Conservation (phyloP, 805 yeast genomes). For the Peterozyma toletana region DNA sequence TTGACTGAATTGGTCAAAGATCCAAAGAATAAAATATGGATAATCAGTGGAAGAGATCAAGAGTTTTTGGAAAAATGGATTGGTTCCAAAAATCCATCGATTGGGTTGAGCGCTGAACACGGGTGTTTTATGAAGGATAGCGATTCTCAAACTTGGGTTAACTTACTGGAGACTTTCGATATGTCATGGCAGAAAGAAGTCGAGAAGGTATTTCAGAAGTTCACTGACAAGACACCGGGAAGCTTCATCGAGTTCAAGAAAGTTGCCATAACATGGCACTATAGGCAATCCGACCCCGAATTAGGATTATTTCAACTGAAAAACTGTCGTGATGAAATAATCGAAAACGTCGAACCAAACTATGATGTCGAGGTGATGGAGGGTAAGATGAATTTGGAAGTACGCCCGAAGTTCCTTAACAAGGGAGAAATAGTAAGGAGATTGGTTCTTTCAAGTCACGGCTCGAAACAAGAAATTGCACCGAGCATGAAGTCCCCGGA, state of each 20-base stretch:
- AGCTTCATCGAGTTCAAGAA: conserved; percentile 79
- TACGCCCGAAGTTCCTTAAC: conserved; percentile 90
- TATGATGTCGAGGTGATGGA: conserved; percentile 92
- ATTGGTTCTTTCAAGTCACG: conserved; percentile 60
- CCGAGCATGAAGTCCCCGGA: conserved; percentile 8
- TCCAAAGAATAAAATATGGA: conserved; percentile 84
- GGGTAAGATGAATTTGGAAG: conserved; percentile 96
- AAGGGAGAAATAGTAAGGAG: conserved; percentile 94
- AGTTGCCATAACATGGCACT: conserved; percentile 97
- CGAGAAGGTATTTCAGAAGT: conserved; percentile 60
- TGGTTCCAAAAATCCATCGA: conserved; percentile 50
- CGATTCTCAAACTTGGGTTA: conserved; percentile 66
- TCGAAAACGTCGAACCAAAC: conserved; percentile 47
- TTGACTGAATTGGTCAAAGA: conserved; percentile 60
- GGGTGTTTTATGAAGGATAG: conserved; percentile 88
- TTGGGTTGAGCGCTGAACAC: conserved; percentile 94
- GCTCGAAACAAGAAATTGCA: conserved; percentile 35
- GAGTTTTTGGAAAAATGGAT: conserved; percentile 83
- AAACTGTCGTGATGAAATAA: conserved; percentile 59
- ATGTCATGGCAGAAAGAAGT: conserved; percentile 95
- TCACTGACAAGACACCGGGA: conserved; percentile 88
- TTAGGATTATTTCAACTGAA: conserved; percentile 83
- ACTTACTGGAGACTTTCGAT: conserved; percentile 73
- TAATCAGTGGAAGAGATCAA: conserved; percentile 94
- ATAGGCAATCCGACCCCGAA: conserved; percentile 90